Evolutionary conservation across 805 yeast species (phyloP).

Genomic region (Saturnispora kantuleensis): DNA sequence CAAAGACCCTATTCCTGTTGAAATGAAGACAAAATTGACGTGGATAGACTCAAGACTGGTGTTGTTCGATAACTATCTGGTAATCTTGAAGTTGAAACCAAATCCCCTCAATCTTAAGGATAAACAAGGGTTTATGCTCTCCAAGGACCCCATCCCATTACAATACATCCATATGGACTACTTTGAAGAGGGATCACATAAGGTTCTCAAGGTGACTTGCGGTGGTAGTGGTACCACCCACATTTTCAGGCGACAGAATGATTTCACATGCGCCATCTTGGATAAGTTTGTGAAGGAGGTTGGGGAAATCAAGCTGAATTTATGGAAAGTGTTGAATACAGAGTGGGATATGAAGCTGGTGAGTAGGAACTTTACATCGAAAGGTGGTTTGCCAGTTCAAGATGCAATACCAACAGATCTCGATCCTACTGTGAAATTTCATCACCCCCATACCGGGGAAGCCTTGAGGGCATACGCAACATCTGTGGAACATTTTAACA

Average conservation of each 20-base stretch:
- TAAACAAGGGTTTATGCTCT: constrained; percentile 16
- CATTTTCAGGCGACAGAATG: constrained; percentile 14
- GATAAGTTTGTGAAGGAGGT: constrained; percentile 19
- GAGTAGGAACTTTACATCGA: constrained; percentile 14
- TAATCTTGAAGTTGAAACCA: constrained; percentile 16
- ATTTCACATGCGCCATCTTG: constrained; percentile 18
- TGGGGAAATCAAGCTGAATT: constrained; percentile 11
- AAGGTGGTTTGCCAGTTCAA: constrained; percentile 15
- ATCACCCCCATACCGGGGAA: background rate
- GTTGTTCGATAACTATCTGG: constrained; percentile 29
- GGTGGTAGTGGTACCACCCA: constrained; percentile 16
- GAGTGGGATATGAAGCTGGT: constrained; percentile 11
- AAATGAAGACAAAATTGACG: constrained; percentile 22
- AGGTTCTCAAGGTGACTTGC: constrained; percentile 18
- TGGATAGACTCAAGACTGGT: constrained; percentile 35
- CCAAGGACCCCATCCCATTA: constrained; percentile 21
- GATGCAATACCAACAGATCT: constrained; percentile 4
- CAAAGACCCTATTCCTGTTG: constrained; percentile 19
- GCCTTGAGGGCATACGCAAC: no score
- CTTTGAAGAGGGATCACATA: constrained; percentile 13
- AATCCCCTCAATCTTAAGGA: constrained; percentile 10
- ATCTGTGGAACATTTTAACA: constrained; percentile 10
- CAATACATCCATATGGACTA: constrained; percentile 19
- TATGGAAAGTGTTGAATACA: constrained; percentile 14
- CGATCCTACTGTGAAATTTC: background rate